Evolutionary conservation across 345 rosid species (phyloP), one percentile per base, ranked within the genome.

Genomic region (Trapa bicornis): DNA sequence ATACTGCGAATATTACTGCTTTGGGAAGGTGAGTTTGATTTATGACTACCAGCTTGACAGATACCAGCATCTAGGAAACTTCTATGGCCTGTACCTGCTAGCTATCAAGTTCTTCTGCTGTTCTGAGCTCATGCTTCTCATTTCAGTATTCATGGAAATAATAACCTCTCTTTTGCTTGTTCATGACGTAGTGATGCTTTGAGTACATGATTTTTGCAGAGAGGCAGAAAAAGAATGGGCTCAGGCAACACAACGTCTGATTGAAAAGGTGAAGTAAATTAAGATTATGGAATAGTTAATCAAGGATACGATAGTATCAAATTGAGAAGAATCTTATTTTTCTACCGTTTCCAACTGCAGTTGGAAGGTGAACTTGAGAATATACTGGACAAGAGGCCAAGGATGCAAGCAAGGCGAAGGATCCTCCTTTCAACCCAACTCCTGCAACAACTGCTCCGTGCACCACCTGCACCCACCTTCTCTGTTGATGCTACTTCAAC

Each of bases 181-280:
- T 33, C 12, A 64, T 29, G 56, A 36, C 61, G 41, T 29, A 17
- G 33, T 6, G 13, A 53, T 58, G 64, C 57, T 66, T 65, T 42
- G 0, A 9, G 41, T 65, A 64, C 69, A 65, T 69, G 13, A 61
- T 47, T 64, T 76, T 66, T 76, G 74, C 89, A 87, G 97, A 41
- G 50, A 33, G 60, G 78, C 86, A 66, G 89, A 83, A 75, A 69
- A 75, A 60, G 81, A 76, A 45, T 88, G 97, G 97, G 87, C 89
- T 12, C 65, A 45, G 47, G 81, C 85, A 70, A 72, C 79, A 69
- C 86, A 88, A 68, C 73, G 88, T 17, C 67, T 86, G 73, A 41
- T 70, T 76, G 96, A 86, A 75, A 88, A 88, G 92, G 97, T 91
- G 22, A 56, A 37, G 47, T 16, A 1, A 29, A 42, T 56, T 41